Evolutionary conservation across 2,329 filamentous ascomycete genomes (phyloP).

Genomic region (Colletotrichum sp.): DNA sequence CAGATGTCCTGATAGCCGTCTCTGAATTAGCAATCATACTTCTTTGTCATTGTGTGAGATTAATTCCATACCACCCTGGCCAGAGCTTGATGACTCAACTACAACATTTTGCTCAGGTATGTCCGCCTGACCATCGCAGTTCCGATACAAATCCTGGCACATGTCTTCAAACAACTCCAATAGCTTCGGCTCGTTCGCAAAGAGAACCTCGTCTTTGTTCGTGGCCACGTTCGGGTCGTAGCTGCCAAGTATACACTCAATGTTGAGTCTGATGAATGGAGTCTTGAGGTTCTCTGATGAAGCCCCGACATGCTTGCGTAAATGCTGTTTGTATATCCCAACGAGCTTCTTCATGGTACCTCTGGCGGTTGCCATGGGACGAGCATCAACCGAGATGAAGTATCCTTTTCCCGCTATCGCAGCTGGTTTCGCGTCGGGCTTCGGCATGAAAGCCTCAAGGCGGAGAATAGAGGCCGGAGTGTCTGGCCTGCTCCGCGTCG

Average conservation of each 20-base stretch:
- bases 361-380: constrained; percentile 62
- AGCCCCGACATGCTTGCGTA: constrained; percentile 38
- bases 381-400: constrained; percentile 72
- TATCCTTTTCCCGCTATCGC: constrained; percentile 52
- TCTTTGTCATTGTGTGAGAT: background rate
- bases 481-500: background rate
- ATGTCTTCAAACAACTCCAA: constrained; percentile 51
- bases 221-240: constrained; percentile 79
- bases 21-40: background rate
- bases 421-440: constrained; percentile 45
- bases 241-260: constrained; percentile 63
- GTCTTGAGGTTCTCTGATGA: constrained; percentile 42
- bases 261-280: constrained; percentile 68
- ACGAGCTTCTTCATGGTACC: constrained; percentile 67
- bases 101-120: background rate
- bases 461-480: constrained; percentile 29
- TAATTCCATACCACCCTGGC: too few species aligned
- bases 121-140: background rate
- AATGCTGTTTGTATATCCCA: constrained; percentile 54
- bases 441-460: constrained; percentile 65
- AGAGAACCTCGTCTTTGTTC: constrained; percentile 74
- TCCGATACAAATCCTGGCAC: constrained; percentile 44
- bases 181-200: constrained; percentile 57
- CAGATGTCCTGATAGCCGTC: background rate
- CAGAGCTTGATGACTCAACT: background rate